phyloP scores from a whole-genome alignment of 2,329 filamentous ascomycete genomes.

The Penicillium sp. region DNA sequence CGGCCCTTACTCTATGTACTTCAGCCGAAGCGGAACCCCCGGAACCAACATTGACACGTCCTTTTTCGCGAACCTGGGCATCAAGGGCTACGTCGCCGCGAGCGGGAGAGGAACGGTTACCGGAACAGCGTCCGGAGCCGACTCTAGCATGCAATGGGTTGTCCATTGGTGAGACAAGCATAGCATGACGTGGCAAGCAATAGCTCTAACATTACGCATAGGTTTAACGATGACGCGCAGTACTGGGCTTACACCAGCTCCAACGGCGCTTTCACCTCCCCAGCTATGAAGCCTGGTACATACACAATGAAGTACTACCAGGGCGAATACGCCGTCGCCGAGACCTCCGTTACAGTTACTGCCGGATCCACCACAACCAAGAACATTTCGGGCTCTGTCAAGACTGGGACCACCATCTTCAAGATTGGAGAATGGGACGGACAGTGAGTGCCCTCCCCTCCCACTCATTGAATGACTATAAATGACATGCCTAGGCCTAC shows the following conservation, averaged over 20 bases:
- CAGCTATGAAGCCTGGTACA: constrained; percentile 69
- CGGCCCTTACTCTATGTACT: constrained; percentile 67
- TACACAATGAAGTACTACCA: constrained; percentile 72
- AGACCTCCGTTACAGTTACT: constrained; percentile 54
- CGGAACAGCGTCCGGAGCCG: constrained; percentile 64
- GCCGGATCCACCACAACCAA: constrained; percentile 55
- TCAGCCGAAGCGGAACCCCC: constrained; percentile 63
- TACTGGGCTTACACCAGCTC: constrained; percentile 67
- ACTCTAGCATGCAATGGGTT: constrained; percentile 59
- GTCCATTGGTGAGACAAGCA: constrained; percentile 60
- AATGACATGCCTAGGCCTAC: constrained; percentile 46
- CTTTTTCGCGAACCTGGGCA: constrained; percentile 63
- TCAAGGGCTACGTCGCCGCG: constrained; percentile 63
- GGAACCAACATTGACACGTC: constrained; percentile 57
- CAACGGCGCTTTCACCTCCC: constrained; percentile 64
- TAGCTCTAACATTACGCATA: background rate
- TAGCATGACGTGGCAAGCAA: background rate
- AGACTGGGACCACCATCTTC: constrained; percentile 61
- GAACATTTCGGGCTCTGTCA: constrained; percentile 57
- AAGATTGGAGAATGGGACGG: constrained; percentile 71
- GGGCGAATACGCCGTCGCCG: constrained; percentile 61
- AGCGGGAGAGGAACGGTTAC: constrained; percentile 63
- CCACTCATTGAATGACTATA: constrained; percentile 16
- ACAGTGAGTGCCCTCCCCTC: constrained; percentile 39
- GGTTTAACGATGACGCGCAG: constrained; percentile 63